Conservation (phyloP, 2,329 filamentous ascomycete species). For the Epichloe elymi region DNA sequence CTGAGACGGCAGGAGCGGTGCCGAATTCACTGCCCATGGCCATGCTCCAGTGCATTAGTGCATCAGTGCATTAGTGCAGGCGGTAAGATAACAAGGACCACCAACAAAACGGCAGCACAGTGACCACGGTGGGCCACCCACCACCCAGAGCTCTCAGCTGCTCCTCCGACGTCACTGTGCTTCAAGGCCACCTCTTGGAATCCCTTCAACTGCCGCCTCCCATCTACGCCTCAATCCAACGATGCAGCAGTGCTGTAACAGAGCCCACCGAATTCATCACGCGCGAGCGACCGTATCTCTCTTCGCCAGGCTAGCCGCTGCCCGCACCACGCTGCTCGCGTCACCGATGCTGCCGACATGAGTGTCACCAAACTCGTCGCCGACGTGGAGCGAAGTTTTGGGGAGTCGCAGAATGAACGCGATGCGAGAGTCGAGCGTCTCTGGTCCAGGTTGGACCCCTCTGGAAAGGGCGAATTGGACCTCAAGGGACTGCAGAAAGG, state of each 20-base stretch:
- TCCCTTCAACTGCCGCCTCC: conserved; percentile 1
- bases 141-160: neutral
- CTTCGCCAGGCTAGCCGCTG: conserved; percentile 7
- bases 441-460: conserved; percentile 71
- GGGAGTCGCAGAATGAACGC: conserved; percentile 64
- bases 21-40: no score
- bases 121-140: neutral
- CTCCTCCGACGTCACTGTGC: conserved; percentile 6
- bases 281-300: conserved; percentile 5
- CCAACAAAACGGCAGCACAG: no score
- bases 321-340: conserved; percentile 16
- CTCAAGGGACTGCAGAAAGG: conserved; percentile 74
- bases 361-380: conserved; percentile 34
- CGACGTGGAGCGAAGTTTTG: conserved; percentile 50
- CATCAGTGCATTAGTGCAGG: no score
- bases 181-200: neutral
- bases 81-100: no score
- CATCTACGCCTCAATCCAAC: conserved; percentile 2
- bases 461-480: conserved; percentile 67
- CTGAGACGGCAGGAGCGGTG: no score
- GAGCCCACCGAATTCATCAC: conserved; percentile 2
- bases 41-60: no score
- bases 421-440: conserved; percentile 72
- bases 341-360: conserved; percentile 21
- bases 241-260: conserved; percentile 7